Evolutionary conservation across 441 rosid genomes (phyloP), one percentile per base, ranked within the genome.

Genomic region (Erodium texanum): DNA sequence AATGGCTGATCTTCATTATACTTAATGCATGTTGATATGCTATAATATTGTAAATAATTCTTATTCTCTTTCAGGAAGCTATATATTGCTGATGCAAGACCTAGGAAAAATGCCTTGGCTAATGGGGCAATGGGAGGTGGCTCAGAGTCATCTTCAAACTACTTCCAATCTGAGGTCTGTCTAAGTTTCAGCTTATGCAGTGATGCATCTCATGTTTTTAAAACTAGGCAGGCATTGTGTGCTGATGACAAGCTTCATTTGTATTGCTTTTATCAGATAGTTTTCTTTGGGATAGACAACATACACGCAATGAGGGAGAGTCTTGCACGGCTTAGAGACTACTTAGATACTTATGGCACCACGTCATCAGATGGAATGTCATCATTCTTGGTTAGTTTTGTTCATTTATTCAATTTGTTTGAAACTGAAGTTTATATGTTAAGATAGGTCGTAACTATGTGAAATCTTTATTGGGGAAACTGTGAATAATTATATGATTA

Each of bases 81-180:
- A 65, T 95, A 92, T 74, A 92, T 95, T 73, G 98, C 89, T 67
- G 99, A 95, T 78, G 99, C 99, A 66, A 89, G 99, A 80, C 98
- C 99, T 27, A 86, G 96, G 75, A 95, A 89, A 85, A 92, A 95
- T 86, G 98, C 98, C 72, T 81, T 95, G 68, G 99, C 99, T 68
- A 95, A 95, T 90, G 99, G 97, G 36, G 99, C 99, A 68, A 92
- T 78, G 95, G 99, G 99, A 74, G 99, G 99, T 79, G 99, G 99
- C 77, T 92, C 97, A 0, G 98, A 95, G 78, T 95, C 99, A 27
- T 89, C 99, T 77, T 83, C 98, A 68, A 80, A 95, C 75, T 95
- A 95, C 84, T 80, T 85, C 73, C 96, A 88, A 68, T 95, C 98
- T 73, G 99, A 95, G 92, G 99, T 92, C 62, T 70, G 80, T 75